Percentiles rank a stretch among this genome's conserved stretches.
Evolutionary conservation across 176 grass and related monocot species (phyloP).

Genomic region (Hsuehochloa calcarea): DNA sequence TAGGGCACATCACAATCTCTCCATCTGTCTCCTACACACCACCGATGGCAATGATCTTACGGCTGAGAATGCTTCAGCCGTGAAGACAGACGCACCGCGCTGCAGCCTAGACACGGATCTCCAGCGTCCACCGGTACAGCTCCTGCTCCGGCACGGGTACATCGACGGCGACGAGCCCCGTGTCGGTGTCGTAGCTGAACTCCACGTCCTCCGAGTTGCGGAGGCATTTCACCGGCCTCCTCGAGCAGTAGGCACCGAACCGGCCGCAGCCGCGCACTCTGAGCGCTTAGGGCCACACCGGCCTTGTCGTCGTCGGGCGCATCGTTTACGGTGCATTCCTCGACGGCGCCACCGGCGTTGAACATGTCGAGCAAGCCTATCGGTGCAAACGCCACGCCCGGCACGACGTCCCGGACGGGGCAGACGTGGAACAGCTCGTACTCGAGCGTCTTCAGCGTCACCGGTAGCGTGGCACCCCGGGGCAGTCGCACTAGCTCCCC

Average conservation of each 20-base stretch:
- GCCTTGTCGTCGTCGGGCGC: background rate
- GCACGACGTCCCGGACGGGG: slow-evolving; percentile 40
- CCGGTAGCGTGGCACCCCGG: slow-evolving; percentile 45
- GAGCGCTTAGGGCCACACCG: slow-evolving; percentile 26
- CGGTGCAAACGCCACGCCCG: slow-evolving; percentile 43
- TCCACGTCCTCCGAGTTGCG: slow-evolving; percentile 46
- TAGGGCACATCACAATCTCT: background rate
- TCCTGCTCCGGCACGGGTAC: slow-evolving; percentile 65
- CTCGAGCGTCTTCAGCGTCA: slow-evolving; percentile 69
- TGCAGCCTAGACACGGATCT: slow-evolving; percentile 44
- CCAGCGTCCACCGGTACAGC: slow-evolving; percentile 58
- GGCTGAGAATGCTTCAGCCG: background rate
- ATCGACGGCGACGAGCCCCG: slow-evolving; percentile 54
- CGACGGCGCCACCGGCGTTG: slow-evolving; percentile 77
- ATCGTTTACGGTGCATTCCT: slow-evolving; percentile 36
- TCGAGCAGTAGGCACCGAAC: slow-evolving; percentile 72
- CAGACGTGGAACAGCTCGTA: slow-evolving; percentile 82
- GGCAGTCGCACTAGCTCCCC: slow-evolving; percentile 66
- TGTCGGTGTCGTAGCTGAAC: slow-evolving; percentile 45
- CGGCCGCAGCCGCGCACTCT: slow-evolving; percentile 56
- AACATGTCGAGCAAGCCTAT: slow-evolving; percentile 81
- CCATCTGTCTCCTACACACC: background rate
- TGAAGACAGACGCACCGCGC: background rate
- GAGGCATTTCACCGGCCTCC: slow-evolving; percentile 47
- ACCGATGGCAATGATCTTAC: background rate